Base-by-base conservation (phyloP, 352 stramenopile genomes). In the Phytopythium oedochilum region DNA sequence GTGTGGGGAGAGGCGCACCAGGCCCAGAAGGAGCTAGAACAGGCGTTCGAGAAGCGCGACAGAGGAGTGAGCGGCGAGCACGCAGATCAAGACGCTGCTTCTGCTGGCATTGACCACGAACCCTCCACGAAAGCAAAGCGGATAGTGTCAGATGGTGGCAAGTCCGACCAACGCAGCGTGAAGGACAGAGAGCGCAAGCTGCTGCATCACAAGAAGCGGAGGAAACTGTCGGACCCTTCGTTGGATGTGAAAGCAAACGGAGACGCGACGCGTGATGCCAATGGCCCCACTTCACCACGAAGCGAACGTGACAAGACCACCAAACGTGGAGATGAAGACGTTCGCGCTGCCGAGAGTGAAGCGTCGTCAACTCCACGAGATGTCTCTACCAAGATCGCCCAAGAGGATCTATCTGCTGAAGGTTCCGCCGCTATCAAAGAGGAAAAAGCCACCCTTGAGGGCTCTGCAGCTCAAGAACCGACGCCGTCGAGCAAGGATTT, bases 191-290 rank as follows among this genome's bases (percentile, higher is more conserved):
- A 23, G 3, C 46, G 20, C 28, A 52, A 52, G n/a, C n/a, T 39
- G 31, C 28, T 25, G 5, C 46, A 28, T 15, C 29, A 40, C 28
- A 52, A 52, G 28, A 52, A 52, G 20, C 46, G 46, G 28, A 52
- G 31, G 28, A 51, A 25, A 15, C 42, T 48, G 23, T 28, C 22
- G 7, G 42, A 22, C 8, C 18, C 42, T 32, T 7, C 23, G 15
- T 12, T 3, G 5, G 42, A 22, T 15, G 11, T 5, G 14, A 48
- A 10, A 10, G 42, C 42, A 14, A 12, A n/a, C 23, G 17, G 8
- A 22, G 42, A 48, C 1, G 25, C 23, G 22, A 34, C 42, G 4
- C 42, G 25, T 22, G 42, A 48, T 17, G 25, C 22, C 22, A 32
- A 48, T 23, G 23, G 25, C 12, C 23, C 20, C 14, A 22, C 42